Evolutionary conservation across 495 filamentous ascomycete species (phyloP).

Genomic region (Talaromyces borbonicus): DNA sequence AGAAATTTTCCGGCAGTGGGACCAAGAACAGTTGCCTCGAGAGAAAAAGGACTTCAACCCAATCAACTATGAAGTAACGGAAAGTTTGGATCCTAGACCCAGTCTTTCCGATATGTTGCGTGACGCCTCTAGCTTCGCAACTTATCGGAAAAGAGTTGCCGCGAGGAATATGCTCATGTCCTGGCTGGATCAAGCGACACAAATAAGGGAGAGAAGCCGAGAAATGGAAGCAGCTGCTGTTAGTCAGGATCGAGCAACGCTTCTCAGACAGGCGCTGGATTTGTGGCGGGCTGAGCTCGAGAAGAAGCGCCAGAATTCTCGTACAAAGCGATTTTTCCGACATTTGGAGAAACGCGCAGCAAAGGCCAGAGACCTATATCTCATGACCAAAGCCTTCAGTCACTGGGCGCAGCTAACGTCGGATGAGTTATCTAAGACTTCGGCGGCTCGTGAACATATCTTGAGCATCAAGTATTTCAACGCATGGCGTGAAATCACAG

Average conservation of each 20-base stretch:
- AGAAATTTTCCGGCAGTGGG: conserved; percentile 16
- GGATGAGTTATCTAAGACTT: conserved; percentile 50
- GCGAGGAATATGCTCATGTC: conserved; percentile 37
- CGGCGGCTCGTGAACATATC: conserved; percentile 55
- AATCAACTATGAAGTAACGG: conserved; percentile 14
- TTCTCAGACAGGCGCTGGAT: conserved; percentile 48
- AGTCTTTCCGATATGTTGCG: conserved; percentile 46
- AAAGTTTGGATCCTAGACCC: conserved; percentile 39
- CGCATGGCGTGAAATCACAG: conserved; percentile 66
- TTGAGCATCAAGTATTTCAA: conserved; percentile 64
- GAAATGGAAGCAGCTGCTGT: conserved; percentile 40
- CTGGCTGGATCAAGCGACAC: conserved; percentile 45
- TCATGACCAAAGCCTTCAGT: conserved; percentile 61
- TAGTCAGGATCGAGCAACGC: conserved; percentile 39
- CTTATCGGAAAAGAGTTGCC: conserved; percentile 39
- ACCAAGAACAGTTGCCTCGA: conserved; percentile 17
- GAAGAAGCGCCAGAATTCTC: conserved; percentile 33
- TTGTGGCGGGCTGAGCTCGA: conserved; percentile 45
- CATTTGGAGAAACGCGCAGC: conserved; percentile 51
- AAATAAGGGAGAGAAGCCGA: conserved; percentile 30
- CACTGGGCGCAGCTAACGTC: conserved; percentile 59
- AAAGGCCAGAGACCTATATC: conserved; percentile 52
- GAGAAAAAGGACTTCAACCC: conserved; percentile 6
- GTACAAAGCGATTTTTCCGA: conserved; percentile 52
- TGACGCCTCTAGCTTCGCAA: conserved; percentile 50